Percentiles rank a stretch among this genome's conserved stretches.
Evolutionary conservation across 495 filamentous ascomycete genomes (phyloP).

Genomic region (Tuber brumale): DNA sequence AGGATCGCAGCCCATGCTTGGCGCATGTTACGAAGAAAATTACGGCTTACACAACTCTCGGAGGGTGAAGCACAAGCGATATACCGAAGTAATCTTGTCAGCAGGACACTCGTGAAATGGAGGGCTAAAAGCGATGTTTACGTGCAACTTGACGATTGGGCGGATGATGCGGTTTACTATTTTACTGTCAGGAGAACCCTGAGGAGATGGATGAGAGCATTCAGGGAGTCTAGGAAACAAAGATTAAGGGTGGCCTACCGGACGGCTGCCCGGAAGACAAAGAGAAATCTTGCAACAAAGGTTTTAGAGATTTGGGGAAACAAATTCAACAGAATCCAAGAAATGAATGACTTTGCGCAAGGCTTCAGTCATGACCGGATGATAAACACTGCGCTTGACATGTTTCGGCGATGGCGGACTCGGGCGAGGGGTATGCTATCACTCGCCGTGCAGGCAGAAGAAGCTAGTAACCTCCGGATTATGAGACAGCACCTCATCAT

Average conservation of each 20-base stretch:
- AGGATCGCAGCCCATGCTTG: conserved; percentile 5
- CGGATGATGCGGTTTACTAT: conserved; percentile 37
- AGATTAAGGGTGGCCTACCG: conserved; percentile 32
- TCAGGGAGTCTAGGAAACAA: conserved; percentile 18
- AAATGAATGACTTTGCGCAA: conserved; percentile 11
- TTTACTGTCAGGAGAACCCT: conserved; percentile 28
- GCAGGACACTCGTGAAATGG: conserved; percentile 20
- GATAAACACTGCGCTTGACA: neutral
- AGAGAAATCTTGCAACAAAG: conserved; percentile 20
- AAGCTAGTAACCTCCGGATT: conserved; percentile 13
- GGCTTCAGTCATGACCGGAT: conserved; percentile 4
- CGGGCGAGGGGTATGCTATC: conserved; percentile 4
- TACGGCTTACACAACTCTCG: neutral
- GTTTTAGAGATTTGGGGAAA: conserved; percentile 18
- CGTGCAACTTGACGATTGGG: conserved; percentile 26
- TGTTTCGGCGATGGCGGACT: conserved; percentile 12
- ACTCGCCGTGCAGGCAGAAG: conserved; percentile 14
- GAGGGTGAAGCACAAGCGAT: conserved; percentile 2
- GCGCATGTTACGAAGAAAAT: conserved; percentile 3
- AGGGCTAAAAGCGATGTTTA: conserved; percentile 13
- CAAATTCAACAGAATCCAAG: conserved; percentile 12
- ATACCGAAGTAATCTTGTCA: conserved; percentile 2
- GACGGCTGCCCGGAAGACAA: conserved; percentile 21
- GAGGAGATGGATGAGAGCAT: conserved; percentile 26
- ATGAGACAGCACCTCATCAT: conserved; percentile 6